Evolutionary conservation across 208 protist species (phyloP).

Genomic region (Leptomonas pyrrhocoris): DNA sequence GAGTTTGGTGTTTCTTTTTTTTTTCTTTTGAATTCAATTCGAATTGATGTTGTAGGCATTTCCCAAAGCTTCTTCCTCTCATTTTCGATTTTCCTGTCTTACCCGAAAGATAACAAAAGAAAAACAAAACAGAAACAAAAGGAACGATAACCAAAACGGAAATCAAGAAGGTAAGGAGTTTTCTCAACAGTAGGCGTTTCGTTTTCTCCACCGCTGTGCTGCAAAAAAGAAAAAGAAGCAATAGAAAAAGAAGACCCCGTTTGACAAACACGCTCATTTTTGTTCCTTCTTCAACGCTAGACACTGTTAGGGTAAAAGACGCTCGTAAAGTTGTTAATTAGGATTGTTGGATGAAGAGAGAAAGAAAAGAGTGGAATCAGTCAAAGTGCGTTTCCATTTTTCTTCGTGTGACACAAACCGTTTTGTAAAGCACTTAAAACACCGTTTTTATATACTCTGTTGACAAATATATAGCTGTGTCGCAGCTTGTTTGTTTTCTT

Average conservation of each 20-base stretch:
- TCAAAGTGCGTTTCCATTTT: background rate
- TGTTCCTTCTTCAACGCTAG: too few relatives aligned
- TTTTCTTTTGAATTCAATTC: background rate
- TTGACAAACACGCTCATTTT: too few relatives aligned
- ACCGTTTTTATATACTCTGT: too few relatives aligned
- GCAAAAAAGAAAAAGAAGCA: background rate
- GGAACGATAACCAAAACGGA: background rate
- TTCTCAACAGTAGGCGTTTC: too few relatives aligned
- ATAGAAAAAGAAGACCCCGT: background rate
- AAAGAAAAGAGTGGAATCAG: too few relatives aligned
- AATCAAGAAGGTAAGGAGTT: too few relatives aligned
- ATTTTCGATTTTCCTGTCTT: background rate
- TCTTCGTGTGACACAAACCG: background rate
- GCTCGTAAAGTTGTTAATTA: too few relatives aligned
- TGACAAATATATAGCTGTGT: too few relatives aligned
- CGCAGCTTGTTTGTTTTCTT: slow-evolving; percentile 6
- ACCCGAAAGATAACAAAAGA: too few relatives aligned
- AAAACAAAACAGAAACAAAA: background rate
- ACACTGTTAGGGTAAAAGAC: background rate
- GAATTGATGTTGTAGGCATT: background rate
- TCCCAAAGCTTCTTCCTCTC: background rate
- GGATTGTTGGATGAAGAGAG: too few relatives aligned
- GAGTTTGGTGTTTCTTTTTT: background rate
- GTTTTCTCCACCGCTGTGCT: too few relatives aligned
- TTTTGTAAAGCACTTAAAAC: too few relatives aligned